These are phyloP conservation scores for Auriscalpium microsporum DNA, from an alignment of 768 basidiomycete genomes.

Conservation along the genomic window DNA sequence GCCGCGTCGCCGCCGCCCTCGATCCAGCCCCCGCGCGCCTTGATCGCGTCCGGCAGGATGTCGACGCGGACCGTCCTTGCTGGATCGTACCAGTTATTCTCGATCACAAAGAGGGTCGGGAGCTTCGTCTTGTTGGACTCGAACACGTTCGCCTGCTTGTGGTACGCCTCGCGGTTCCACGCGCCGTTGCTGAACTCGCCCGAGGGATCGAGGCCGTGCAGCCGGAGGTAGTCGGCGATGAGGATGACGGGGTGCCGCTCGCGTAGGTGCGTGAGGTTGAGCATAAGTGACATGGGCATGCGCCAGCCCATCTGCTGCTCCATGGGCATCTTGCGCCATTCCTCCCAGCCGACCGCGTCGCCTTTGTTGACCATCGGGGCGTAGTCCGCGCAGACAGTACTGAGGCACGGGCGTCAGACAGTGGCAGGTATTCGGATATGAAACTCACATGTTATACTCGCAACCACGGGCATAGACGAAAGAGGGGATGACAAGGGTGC, in stretches of 20 bases:
- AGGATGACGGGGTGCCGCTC: constrained; percentile 30
- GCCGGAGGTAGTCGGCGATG: constrained; percentile 34
- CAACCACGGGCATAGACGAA: constrained; percentile 39
- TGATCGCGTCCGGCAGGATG: constrained; percentile 24
- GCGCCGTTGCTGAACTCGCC: constrained; percentile 30
- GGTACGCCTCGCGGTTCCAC: constrained; percentile 30
- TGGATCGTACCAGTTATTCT: constrained; percentile 35
- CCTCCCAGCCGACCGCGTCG: constrained; percentile 32
- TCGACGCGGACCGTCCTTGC: constrained; percentile 29
- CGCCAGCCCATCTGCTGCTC: constrained; percentile 30
- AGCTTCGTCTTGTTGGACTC: constrained; percentile 11
- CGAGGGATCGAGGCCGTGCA: constrained; percentile 28
- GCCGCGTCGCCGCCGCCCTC: constrained; percentile 7
- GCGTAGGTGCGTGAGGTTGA: constrained; percentile 35
- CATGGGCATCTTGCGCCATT: constrained; percentile 33
- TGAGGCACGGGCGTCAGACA: constrained; percentile 3
- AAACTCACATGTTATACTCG: constrained; percentile 30
- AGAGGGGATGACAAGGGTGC: constrained; percentile 36
- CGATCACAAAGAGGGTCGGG: constrained; percentile 27
- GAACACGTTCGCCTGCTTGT: constrained; percentile 22
- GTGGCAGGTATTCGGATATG: neutral
- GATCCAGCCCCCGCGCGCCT: constrained; percentile 25
- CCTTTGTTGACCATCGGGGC: constrained; percentile 37
- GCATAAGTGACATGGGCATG: constrained; percentile 30
- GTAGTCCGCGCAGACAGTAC: constrained; percentile 32